phyloP scores from a whole-genome alignment of 2,329 filamentous ascomycete species.

The Aspergillus intermedius region DNA sequence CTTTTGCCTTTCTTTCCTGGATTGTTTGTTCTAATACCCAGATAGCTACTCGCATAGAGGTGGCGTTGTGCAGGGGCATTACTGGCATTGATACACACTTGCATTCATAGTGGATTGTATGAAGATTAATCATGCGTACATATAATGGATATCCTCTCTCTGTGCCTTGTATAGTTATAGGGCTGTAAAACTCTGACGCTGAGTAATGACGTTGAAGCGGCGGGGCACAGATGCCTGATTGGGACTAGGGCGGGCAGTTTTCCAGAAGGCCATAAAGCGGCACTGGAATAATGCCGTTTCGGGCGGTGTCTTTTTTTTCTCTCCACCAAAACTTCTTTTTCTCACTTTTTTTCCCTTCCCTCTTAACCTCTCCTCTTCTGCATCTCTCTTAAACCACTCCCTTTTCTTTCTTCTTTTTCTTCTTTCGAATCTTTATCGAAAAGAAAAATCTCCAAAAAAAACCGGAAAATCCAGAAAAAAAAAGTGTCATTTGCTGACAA shows the following conservation, averaged over 20 bases:
- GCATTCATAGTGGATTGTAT: neutral
- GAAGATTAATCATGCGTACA: neutral
- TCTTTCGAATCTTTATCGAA: slow-evolving; percentile 28
- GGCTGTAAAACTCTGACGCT: slow-evolving; percentile 1
- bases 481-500: slow-evolving; percentile 7
- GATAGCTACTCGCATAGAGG: neutral
- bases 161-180: neutral
- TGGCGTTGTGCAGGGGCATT: neutral
- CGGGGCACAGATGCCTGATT: slow-evolving; percentile 7
- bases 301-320: slow-evolving; percentile 10
- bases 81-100: neutral
- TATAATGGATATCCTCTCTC: neutral
- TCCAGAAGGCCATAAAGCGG: slow-evolving; percentile 20
- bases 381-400: slow-evolving; percentile 14
- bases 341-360: slow-evolving; percentile 20
- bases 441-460: slow-evolving; percentile 33
- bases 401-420: slow-evolving; percentile 21
- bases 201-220: slow-evolving; percentile 10
- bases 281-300: slow-evolving; percentile 6
- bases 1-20: slow-evolving; percentile 4
- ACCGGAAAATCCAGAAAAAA: slow-evolving; percentile 37
- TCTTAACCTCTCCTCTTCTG: slow-evolving; percentile 20
- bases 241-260: slow-evolving; percentile 23
- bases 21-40: neutral
- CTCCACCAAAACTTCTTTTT: slow-evolving; percentile 6